Percentiles rank a stretch among this genome's conserved stretches.
These are phyloP conservation scores for Magnaporthiopsis rhizophila DNA, from an alignment of 2,329 filamentous ascomycete species.

Conservation along the genomic window DNA sequence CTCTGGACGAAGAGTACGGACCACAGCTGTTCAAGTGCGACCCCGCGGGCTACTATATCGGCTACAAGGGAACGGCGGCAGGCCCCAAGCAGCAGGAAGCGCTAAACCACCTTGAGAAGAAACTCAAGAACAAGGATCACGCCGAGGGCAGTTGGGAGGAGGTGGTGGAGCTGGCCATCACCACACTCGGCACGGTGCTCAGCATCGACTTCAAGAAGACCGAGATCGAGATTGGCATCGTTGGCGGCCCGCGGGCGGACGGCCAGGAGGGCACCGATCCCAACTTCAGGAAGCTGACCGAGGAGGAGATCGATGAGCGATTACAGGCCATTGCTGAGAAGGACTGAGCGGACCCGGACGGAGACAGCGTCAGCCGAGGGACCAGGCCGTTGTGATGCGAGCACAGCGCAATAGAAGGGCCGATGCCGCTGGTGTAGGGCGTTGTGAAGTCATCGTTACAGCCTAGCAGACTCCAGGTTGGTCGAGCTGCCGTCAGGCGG, in stretches of 20 bases:
- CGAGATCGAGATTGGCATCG: slow-evolving; percentile 96
- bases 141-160: slow-evolving; percentile 94
- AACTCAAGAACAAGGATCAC: slow-evolving; percentile 97
- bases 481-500: neutral
- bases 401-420: neutral
- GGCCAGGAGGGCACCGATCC: slow-evolving; percentile 75
- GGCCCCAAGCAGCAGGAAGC: slow-evolving; percentile 98
- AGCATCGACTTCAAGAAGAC: slow-evolving; percentile 99
- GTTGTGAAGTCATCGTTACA: neutral
- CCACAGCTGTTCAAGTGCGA: slow-evolving; percentile 98
- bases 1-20: slow-evolving; percentile 83
- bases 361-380: neutral
- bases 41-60: slow-evolving; percentile 94
- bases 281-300: slow-evolving; percentile 79
- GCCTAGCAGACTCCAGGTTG: neutral
- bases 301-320: slow-evolving; percentile 97
- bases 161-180: slow-evolving; percentile 93
- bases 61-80: slow-evolving; percentile 96
- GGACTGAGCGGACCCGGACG: slow-evolving; percentile 48
- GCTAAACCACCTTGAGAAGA: slow-evolving; percentile 97
- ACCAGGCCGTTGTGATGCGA: neutral
- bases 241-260: slow-evolving; percentile 76
- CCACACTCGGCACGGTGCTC: slow-evolving; percentile 87
- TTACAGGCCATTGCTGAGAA: slow-evolving; percentile 98
- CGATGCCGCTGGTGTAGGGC: neutral